phyloP scores from a whole-genome alignment of 2,329 filamentous ascomycete genomes.

The Colletotrichum sp. region DNA sequence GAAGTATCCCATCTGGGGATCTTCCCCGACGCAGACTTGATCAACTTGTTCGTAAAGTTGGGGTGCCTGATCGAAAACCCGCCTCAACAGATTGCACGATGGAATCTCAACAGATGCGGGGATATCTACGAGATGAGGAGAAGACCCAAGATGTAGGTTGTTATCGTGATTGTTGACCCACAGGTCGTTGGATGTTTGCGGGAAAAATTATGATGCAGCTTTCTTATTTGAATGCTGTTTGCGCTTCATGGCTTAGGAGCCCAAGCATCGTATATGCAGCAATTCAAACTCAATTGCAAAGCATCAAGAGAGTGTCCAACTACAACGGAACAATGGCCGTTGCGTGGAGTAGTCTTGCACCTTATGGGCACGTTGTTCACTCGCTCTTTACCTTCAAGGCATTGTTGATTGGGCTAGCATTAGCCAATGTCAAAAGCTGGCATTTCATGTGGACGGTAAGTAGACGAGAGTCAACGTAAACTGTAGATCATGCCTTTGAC shows the following conservation, averaged over 20 bases:
- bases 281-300: background rate
- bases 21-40: background rate
- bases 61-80: background rate
- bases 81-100: background rate
- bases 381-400: background rate
- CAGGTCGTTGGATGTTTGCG: background rate
- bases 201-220: accelerated
- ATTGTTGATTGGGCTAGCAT: background rate
- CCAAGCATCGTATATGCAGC: background rate
- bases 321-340: background rate
- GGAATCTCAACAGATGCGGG: background rate
- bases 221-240: background rate
- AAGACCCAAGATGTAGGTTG: background rate
- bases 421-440: slow-evolving; percentile 3
- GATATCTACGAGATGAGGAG: background rate
- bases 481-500: background rate
- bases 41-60: background rate
- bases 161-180: background rate
- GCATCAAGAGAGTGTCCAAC: background rate
- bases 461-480: background rate
- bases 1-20: background rate
- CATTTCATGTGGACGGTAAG: slow-evolving; percentile 5
- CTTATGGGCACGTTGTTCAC: background rate
- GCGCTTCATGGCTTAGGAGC: background rate
- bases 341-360: background rate